Base-by-base conservation (phyloP, 192 early-diverging fungal genomes). In the Oehlia diaphana region DNA sequence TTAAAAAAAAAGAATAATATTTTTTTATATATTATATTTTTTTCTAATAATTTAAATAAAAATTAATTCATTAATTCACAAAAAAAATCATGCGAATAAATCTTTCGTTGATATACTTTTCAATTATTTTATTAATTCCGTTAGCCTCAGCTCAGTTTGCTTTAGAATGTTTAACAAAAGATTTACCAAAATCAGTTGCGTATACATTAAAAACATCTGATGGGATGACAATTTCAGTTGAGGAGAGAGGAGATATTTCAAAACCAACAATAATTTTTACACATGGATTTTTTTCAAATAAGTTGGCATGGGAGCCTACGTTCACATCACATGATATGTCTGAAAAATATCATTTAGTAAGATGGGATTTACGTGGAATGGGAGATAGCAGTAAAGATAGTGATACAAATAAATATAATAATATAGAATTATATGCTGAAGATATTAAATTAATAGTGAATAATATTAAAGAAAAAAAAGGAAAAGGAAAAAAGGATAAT, bases 201-300 rank as follows among this genome's bases (percentile, higher is more conserved):
- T 58, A 58, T 58, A 4, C 3, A 58, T 58, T 58, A 58, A 58
- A 4, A 58, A 58, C 53, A 14, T 0, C 53, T 9, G 67, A 69
- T 12, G 37, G 12, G 13, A 49, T 49, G 71, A 73, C 23, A 21
- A 19, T 73, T 47, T 73, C n/a, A 9, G 19, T 47, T 26, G 71
- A 73, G 2, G 71, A 73, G 42, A 49, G 26, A 26, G 71, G 71
- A 26, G 12, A 49, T 73, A 14, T 39, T 6, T 37, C 4, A 9
- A 37, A 73, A 33, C 71, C 71, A 10, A 73, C 71, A 47, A 50
- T 73, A 39, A 12, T 73, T 49, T 73, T 73, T 26, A 73, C 47
- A 21, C 71, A 73, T 73, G 71, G 16, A 39, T 23, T 16, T 13
- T n/a, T 44, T 37, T 16, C 23, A 49, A 21, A 7, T 49, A 37